Evolutionary conservation across 2,329 filamentous ascomycete genomes (phyloP), one percentile per base, ranked within the genome.

Genomic region (Ustulina deusta): DNA sequence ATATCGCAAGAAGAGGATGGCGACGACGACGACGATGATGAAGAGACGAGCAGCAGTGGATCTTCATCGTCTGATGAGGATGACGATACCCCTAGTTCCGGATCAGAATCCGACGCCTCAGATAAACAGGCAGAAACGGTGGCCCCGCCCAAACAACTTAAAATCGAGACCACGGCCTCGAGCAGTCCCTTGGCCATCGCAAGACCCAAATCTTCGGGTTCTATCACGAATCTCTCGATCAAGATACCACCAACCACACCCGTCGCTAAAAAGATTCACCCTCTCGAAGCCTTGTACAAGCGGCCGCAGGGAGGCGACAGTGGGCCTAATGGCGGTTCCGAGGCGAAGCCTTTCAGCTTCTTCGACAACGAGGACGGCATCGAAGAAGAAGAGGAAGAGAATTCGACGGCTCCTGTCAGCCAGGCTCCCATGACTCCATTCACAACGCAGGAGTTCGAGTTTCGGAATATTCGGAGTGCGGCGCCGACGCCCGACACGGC

Each of bases 401-500:
- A 74, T 1, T 61, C 34, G 3, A 34, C 27, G n/a, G 61, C 48
- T 15, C 71, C 71, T 4, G 66, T 69, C 5, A 71, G 67, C 25
- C 79, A 86, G 11, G 76, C 83, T 4, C 94, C 94, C 13, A 89
- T 93, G 79, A 97, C 95, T 0, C 95, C 95, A 0, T 97, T 90
- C 78, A 93, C 92, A 0, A 89, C 90, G 70, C 87, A 90, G 72
- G 95, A 98, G 72, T 83, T 95, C 34, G 90, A 93, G 73, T 89
- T 84, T 81, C 87, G 94, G 69, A 88, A 87, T 58, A 77, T 92
- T n/a, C 87, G 96, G 63, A 97, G 94, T 77, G 94, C 94, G 6
- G 96, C 96, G 2, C 96, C 96, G 0, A 99, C 96, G 0, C 96
- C 96, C 0, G 96, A 99, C 77, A 98, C 96, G 0, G 93, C 93